Percentiles rank a stretch among this genome's conserved stretches.
phyloP scores from a whole-genome alignment of 345 rosid genomes.

The Sisymbrium irio region DNA sequence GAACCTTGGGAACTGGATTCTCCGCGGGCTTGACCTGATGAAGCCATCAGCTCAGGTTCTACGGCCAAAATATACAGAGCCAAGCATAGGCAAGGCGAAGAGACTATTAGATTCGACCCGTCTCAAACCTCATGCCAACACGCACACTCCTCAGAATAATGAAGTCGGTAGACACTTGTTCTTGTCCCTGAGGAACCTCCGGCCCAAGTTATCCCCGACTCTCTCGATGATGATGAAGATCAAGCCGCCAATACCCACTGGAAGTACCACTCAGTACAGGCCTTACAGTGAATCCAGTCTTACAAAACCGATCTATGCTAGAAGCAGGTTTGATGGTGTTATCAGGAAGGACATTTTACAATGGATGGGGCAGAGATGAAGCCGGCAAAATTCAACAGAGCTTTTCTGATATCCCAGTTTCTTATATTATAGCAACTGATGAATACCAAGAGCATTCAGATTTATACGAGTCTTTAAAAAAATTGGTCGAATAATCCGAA shows the following conservation, averaged over 20 bases:
- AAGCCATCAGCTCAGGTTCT: conserved; percentile 82
- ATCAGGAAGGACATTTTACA: conserved; percentile 72
- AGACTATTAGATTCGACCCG: conserved; percentile 43
- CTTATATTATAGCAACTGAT: neutral
- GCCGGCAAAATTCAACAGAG: neutral
- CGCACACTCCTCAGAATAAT: conserved; percentile 35
- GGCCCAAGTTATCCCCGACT: conserved; percentile 55
- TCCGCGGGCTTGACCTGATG: conserved; percentile 71
- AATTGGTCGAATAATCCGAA: conserved; percentile 51
- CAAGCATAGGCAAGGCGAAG: conserved; percentile 35
- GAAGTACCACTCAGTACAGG: conserved; percentile 57
- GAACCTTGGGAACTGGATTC: conserved; percentile 77
- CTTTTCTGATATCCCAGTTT: neutral
- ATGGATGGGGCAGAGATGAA: conserved; percentile 46
- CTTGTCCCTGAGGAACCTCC: conserved; percentile 40
- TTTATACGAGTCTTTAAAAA: neutral
- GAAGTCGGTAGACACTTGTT: conserved; percentile 57
- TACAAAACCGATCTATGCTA: conserved; percentile 17
- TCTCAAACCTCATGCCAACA: conserved; percentile 38
- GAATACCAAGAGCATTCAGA: no score
- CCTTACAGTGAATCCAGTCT: conserved; percentile 34
- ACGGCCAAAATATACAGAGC: conserved; percentile 12
- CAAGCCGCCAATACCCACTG: conserved; percentile 47
- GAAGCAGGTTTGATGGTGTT: conserved; percentile 39
- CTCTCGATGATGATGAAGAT: conserved; percentile 58